Evolutionary conservation across 352 stramenopile species (phyloP).

Genomic region (Phytophthora foliorum): DNA sequence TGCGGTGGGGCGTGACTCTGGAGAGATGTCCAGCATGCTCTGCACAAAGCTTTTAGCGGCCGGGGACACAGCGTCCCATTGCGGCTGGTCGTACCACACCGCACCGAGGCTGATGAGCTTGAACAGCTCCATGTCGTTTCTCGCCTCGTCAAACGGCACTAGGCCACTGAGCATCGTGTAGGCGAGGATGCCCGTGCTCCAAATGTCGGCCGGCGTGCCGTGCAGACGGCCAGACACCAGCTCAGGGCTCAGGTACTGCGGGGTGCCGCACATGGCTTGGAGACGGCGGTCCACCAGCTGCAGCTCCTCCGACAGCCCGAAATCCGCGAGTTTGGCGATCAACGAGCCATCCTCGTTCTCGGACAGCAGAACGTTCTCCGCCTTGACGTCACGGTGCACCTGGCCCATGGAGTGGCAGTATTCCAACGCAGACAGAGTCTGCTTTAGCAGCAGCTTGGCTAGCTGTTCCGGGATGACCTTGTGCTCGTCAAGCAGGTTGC

Average conservation of each 20-base stretch:
- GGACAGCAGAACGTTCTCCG: conserved; percentile 89
- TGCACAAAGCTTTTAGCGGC: conserved; percentile 90
- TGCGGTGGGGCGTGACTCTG: conserved; percentile 69
- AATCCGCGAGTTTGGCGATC: conserved; percentile 92
- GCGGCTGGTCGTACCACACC: conserved; percentile 92
- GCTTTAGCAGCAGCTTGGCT: conserved; percentile 78
- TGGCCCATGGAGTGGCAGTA: conserved; percentile 92
- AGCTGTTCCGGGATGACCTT: conserved; percentile 71
- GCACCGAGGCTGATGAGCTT: conserved; percentile 92
- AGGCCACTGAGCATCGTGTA: conserved; percentile 91
- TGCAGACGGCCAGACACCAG: conserved; percentile 94
- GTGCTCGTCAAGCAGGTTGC: conserved; percentile 73
- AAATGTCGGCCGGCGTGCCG: conserved; percentile 95
- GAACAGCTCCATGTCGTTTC: conserved; percentile 61
- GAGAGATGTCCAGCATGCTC: conserved; percentile 88
- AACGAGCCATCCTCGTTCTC: conserved; percentile 81
- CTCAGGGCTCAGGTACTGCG: conserved; percentile 97
- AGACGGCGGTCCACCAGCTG: conserved; percentile 90
- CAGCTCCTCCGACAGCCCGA: conserved; percentile 92
- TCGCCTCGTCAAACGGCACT: conserved; percentile 66
- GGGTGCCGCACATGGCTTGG: conserved; percentile 95
- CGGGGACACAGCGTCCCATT: conserved; percentile 85
- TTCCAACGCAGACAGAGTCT: conserved; percentile 77
- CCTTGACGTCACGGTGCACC: conserved; percentile 91
- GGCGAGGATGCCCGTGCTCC: conserved; percentile 95